These are phyloP conservation scores for Solanum gandarillasii DNA, from an alignment of 257 asterid species.

Conservation along the genomic window DNA sequence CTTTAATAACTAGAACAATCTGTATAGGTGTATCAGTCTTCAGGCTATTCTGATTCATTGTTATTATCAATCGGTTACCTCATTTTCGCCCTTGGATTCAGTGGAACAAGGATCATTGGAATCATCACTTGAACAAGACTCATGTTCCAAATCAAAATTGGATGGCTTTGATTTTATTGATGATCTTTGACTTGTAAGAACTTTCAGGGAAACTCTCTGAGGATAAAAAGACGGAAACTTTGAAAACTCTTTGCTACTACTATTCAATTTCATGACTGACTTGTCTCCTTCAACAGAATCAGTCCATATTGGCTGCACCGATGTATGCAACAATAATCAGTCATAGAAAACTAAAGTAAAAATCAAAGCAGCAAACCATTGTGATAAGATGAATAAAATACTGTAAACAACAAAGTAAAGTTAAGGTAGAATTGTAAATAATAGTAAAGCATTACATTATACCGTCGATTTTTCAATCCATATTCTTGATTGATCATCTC, in stretches of 20 bases:
- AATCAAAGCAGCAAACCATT: background rate
- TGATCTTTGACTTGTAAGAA: slow-evolving; percentile 22
- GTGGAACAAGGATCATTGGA: slow-evolving; percentile 25
- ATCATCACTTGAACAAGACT: slow-evolving; percentile 14
- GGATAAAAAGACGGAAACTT: slow-evolving; percentile 56
- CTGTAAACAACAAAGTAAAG: background rate
- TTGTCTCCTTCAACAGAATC: slow-evolving; percentile 62
- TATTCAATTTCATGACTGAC: slow-evolving; percentile 24
- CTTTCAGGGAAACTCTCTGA: slow-evolving; percentile 46
- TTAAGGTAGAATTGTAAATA: background rate
- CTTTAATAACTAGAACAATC: background rate
- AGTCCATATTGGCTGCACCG: slow-evolving; percentile 47
- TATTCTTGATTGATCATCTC: slow-evolving; percentile 18
- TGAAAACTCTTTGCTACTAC: slow-evolving; percentile 16
- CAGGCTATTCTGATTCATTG: slow-evolving; percentile 11
- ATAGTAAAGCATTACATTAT: slow-evolving; percentile 54
- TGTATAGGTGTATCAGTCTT: slow-evolving; percentile 34
- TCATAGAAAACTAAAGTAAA: background rate
- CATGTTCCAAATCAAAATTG: slow-evolving; percentile 9
- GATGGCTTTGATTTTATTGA: slow-evolving; percentile 7
- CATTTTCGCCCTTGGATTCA: slow-evolving; percentile 27
- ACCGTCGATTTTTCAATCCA: slow-evolving; percentile 51
- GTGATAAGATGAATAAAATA: background rate
- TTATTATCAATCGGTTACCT: slow-evolving; percentile 37
- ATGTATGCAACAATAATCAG: background rate